These are phyloP conservation scores for Picea sitchensis DNA, from an alignment of 75 land plant genomes.

Conservation along the genomic window DNA sequence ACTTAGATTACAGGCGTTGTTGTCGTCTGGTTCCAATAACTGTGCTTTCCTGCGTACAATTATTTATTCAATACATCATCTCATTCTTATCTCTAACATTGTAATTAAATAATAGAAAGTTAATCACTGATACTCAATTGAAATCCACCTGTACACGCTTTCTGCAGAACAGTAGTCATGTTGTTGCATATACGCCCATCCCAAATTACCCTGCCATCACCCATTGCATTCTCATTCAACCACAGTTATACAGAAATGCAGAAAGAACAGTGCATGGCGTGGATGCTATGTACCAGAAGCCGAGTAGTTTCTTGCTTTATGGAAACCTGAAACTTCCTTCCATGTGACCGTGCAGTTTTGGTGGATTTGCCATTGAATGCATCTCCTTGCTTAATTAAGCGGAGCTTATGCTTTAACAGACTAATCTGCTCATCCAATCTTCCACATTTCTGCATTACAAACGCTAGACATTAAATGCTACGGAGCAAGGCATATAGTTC, in stretches of 20 bases:
- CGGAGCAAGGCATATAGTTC: not conserved
- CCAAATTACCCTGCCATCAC: conserved; percentile 73
- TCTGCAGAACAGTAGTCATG: conserved; percentile 41
- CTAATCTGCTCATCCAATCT: conserved; percentile 49
- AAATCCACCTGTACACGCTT: conserved; percentile 28
- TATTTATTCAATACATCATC: too few relatives aligned
- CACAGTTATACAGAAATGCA: too few relatives aligned
- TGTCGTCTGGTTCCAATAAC: conserved; percentile 18
- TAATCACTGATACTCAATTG: too few relatives aligned
- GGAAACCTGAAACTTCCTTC: conserved; percentile 48
- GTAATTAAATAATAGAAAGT: too few relatives aligned
- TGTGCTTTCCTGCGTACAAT: conserved; percentile 13
- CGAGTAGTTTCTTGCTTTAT: conserved; percentile 40
- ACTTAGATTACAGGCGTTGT: conserved; percentile 28
- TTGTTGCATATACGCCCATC: conserved; percentile 97
- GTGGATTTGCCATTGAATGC: conserved; percentile 62
- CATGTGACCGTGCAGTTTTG: conserved; percentile 60
- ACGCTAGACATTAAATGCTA: not conserved
- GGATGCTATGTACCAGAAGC: conserved; percentile 47
- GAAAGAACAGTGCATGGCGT: too few relatives aligned
- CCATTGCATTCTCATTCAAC: not conserved
- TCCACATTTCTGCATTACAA: conserved; percentile 50
- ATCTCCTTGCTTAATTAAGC: conserved; percentile 43
- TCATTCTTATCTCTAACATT: too few relatives aligned
- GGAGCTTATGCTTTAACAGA: conserved; percentile 53